Evolutionary conservation across 306 rosid genomes (phyloP), one percentile per base, ranked within the genome.

Genomic region (Fragaria iinumae): DNA sequence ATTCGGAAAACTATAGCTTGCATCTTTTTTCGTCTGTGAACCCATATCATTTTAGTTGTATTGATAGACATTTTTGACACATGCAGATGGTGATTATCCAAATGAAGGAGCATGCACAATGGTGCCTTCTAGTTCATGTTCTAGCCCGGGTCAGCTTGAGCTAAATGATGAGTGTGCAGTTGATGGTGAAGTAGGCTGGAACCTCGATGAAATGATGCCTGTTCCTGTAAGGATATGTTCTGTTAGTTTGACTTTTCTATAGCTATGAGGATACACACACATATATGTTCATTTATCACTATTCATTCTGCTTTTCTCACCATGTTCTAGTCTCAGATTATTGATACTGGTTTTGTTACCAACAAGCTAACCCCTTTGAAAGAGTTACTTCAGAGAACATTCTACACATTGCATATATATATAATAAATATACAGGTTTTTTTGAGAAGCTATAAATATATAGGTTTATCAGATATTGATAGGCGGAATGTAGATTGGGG

Each of bases 191-290:
- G 86, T 80, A 25, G 87, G 53, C 84, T 87, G 83, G 87, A 84
- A 86, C 81, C 80, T 91, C 81, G 84, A 86, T 82, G 87, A 88
- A 83, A 88, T 90, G 80, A 79, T 69, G 80, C 89, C 88, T 44
- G 83, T 82, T 88, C 97, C 91, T 83, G 98, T 93, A 86, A 73
- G 98, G 81, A 65, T 85, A 60, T 13, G 74, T 29, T 74, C 76
- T 72, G 36, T 77, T 56, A 53, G 80, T 80, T 81, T 50, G 34
- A 80, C 67, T 81, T 60, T 80, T 67, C 9, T 82, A 45, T 48
- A 48, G 69, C 69, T 62, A 71, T 81, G 69, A 84, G 77, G 77
- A 70, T 13, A 25, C 20, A 29, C n/a, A 27, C 39, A 32, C n/a
- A 62, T 4, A 25, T 44, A 21, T 36, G 57, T 81, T 49, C 59